A percentile compares a stretch with the other conserved stretches of the same genome.
These are phyloP conservation scores for Aeminium ludgeri DNA, from an alignment of 495 filamentous ascomycete species.

Conservation along the genomic window DNA sequence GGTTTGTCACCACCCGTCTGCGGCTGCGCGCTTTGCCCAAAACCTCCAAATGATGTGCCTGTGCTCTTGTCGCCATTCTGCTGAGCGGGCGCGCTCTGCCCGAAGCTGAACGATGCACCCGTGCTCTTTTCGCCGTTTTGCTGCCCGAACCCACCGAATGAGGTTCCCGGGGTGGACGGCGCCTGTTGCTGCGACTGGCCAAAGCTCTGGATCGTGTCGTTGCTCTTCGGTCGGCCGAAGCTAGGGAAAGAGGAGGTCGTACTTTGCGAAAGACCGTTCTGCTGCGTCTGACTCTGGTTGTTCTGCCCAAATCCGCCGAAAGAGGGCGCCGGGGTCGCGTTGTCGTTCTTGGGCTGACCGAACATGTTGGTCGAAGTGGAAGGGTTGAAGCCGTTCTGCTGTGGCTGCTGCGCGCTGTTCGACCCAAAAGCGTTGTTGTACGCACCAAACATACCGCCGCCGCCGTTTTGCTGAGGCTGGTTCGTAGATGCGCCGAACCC, in stretches of 20 bases:
- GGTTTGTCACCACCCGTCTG: conserved; percentile 2
- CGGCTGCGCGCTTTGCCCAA: conserved; percentile 1
- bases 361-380: not conserved
- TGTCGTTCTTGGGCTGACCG: not conserved
- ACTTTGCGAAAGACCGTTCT: conserved; percentile 3
- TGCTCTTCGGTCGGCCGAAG: conserved; percentile 7
- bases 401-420: conserved; percentile 4
- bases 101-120: conserved; percentile 2
- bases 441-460: not conserved
- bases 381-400: conserved; percentile 12
- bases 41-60: conserved; percentile 1
- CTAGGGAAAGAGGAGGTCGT: conserved; percentile 7
- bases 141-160: conserved; percentile 1
- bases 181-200: conserved; percentile 1
- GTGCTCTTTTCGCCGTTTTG: not conserved
- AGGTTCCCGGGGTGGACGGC: not conserved
- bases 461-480: conserved; percentile 4
- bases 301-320: conserved; percentile 1
- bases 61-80: not conserved
- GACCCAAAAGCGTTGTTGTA: conserved; percentile 1
- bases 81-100: conserved; percentile 1
- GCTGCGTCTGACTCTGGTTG: conserved; percentile 2
- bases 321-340: not conserved
- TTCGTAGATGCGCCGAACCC: conserved; percentile 6
- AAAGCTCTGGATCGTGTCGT: conserved; percentile 4